Base-by-base conservation (phyloP, 2,329 filamentous ascomycete genomes). In the Botrytis elliptica region DNA sequence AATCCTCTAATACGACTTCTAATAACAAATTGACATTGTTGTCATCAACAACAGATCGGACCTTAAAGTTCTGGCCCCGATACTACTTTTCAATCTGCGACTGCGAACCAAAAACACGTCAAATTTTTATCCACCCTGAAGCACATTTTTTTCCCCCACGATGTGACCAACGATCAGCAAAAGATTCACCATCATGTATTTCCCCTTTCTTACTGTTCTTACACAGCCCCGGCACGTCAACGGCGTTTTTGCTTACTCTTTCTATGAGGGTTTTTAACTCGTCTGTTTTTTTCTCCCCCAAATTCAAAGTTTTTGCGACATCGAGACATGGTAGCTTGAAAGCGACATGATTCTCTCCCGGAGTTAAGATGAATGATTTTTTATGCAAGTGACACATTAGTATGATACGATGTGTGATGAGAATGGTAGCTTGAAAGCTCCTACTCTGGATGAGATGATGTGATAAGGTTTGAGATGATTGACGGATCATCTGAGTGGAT, bases 101-200 rank as follows among this genome's bases (percentile, higher is more conserved):
- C 77, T 57, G 68, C 68, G 38, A 44, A 72, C 29, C 20, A 33
- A 68, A 57, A 57, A 44, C 77, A 74, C 57, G 33, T 38, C 67
- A 55, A 73, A 52, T 49, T 65, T 55, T 65, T 66, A 70, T 62
- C 74, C 65, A 73, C 74, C 69, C 72, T 55, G 73, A 62, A 64
- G 33, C 59, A 70, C 67, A 40, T 46, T 77, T 76, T 77, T 76
- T 64, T 67, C 67, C 38, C 74, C 68, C 42, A 49, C 75, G 78
- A 81, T 80, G 79, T 79, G 79, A 80, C 79, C 79, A 77, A 80
- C 75, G 76, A 80, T 77, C 79, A 80, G 79, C 80, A 78, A 81
- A 80, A 81, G 80, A 81, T 81, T 80, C 80, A 81, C 79, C 79
- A 77, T 81, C 80, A 81, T 81, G 80, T 82, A 82, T 78, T 80